These are phyloP conservation scores for Nidularia pulvinata DNA, from an alignment of 768 basidiomycete species.

Conservation along the genomic window DNA sequence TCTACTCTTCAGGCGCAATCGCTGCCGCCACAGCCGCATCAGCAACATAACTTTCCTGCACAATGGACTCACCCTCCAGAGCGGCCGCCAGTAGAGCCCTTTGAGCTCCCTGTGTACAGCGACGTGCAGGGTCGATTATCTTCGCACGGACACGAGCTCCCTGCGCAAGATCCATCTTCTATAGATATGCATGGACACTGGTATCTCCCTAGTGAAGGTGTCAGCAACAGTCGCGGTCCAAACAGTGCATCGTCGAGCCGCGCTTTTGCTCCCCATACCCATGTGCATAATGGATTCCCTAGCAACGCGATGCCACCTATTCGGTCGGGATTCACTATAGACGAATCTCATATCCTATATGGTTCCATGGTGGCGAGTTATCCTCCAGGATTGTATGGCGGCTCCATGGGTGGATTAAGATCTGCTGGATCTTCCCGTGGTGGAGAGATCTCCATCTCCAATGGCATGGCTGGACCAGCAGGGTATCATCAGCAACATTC, in stretches of 20 bases:
- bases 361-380: constrained; percentile 11
- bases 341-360: constrained; percentile 14
- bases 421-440: neutral
- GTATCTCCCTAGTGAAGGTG: neutral
- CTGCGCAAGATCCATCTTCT: constrained; percentile 3
- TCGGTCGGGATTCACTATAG: constrained; percentile 9
- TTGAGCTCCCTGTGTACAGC: constrained; percentile 54
- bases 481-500: constrained; percentile 6
- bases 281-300: too few species aligned
- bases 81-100: constrained; percentile 5
- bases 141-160: constrained; percentile 24
- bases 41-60: neutral
- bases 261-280: too few species aligned
- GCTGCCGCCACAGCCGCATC: neutral
- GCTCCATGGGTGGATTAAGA: neutral
- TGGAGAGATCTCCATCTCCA: neutral
- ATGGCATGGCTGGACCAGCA: neutral
- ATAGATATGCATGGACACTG: constrained; percentile 2
- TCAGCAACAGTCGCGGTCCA: too few species aligned
- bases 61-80: neutral
- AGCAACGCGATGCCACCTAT: too few species aligned
- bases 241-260: too few species aligned
- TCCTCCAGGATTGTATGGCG: neutral
- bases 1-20: constrained; percentile 1
- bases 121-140: constrained; percentile 59